Conservation (phyloP, 306 rosid genomes). For the Vachellia collinsii region DNA sequence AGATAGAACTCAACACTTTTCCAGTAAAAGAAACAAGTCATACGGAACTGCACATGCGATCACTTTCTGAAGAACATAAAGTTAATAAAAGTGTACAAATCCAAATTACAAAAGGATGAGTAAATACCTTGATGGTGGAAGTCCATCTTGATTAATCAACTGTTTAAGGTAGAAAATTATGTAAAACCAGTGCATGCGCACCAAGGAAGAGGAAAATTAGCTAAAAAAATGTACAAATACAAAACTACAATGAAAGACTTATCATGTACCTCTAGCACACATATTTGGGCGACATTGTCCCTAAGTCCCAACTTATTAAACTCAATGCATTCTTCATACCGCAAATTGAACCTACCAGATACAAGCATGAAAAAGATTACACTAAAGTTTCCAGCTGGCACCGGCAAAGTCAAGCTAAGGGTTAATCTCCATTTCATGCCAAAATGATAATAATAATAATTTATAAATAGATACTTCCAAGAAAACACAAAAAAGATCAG, state of each 20-base stretch:
- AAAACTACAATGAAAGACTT: conserved; percentile 9
- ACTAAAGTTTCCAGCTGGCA: conserved; percentile 1
- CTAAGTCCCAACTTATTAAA: conserved; percentile 90
- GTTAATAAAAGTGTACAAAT: conserved; percentile 21
- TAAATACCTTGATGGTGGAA: conserved; percentile 59
- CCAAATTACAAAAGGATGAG: conserved; percentile 23
- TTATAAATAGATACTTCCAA: conserved; percentile 20
- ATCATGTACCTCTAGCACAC: conserved; percentile 79
- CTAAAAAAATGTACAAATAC: conserved; percentile 18
- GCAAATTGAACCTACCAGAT: conserved; percentile 70
- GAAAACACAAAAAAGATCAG: conserved; percentile 14
- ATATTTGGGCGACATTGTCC: conserved; percentile 91
- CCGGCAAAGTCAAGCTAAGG: conserved; percentile 15
- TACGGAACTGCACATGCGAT: conserved; percentile 1
- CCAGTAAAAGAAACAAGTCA: neutral
- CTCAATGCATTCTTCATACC: conserved; percentile 82
- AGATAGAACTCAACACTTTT: conserved; percentile 17
- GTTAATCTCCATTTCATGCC: neutral
- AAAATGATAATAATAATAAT: conserved; percentile 7
- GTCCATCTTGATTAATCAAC: conserved; percentile 54
- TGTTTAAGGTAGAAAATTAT: conserved; percentile 45
- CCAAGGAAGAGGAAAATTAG: conserved; percentile 26
- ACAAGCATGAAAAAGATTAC: conserved; percentile 20
- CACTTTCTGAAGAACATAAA: conserved; percentile 18
- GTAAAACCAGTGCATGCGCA: conserved; percentile 28